These are phyloP conservation scores for Serendipita sp. DNA, from an alignment of 768 basidiomycete genomes.

Conservation along the genomic window DNA sequence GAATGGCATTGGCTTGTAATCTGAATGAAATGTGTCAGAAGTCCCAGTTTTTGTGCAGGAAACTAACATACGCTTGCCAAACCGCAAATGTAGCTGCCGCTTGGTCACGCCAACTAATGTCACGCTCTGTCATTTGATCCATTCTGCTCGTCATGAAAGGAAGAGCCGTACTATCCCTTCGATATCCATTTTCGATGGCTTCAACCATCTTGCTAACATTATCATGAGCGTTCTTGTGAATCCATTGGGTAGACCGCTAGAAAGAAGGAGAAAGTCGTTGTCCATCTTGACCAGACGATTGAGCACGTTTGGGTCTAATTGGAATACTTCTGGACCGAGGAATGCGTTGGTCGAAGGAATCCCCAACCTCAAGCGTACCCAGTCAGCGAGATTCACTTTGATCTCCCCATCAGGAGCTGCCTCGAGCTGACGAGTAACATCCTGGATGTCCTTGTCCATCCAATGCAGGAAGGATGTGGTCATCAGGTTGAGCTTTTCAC, in stretches of 20 bases:
- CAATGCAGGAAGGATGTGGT: not conserved
- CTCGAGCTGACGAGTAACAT: not conserved
- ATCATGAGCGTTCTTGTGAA: not conserved
- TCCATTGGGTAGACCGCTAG: not conserved
- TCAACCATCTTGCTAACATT: not conserved
- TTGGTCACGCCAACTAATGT: not conserved
- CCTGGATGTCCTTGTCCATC: not conserved
- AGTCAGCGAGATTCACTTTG: not conserved
- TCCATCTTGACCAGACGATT: not conserved
- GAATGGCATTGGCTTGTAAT: not conserved
- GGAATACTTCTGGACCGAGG: not conserved
- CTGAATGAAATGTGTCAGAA: not conserved
- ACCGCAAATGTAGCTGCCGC: not conserved
- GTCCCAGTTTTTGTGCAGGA: not conserved
- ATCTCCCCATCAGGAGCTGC: not conserved
- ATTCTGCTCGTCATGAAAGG: not conserved
- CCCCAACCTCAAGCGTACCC: not conserved
- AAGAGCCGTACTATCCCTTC: not conserved
- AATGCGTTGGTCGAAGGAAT: slow-evolving; percentile 1
- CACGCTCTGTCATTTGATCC: not conserved
- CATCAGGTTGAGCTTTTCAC: not conserved
- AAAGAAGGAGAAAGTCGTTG: not conserved
- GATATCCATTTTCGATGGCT: not conserved
- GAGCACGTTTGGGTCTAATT: not conserved
- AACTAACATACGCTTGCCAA: not conserved